Evolutionary conservation across 2,329 filamentous ascomycete genomes (phyloP).

Genomic region (Botryotinia calthae): DNA sequence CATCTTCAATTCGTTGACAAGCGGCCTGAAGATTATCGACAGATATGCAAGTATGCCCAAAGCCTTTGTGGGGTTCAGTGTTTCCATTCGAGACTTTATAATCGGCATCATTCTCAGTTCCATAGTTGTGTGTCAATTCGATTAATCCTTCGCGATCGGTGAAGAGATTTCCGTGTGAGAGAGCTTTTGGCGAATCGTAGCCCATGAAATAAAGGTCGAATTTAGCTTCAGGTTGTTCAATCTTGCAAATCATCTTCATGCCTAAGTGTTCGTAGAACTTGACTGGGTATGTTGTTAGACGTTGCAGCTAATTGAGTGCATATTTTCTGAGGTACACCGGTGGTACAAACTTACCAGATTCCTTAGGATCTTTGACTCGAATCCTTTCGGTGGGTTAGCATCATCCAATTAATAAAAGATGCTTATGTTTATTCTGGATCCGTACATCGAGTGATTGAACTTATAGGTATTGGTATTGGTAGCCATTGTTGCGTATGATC

Average conservation of each 20-base stretch:
- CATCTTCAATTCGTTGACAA: constrained; percentile 84
- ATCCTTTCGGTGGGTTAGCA: constrained; percentile 56
- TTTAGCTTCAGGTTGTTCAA: constrained; percentile 80
- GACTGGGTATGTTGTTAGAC: constrained; percentile 47
- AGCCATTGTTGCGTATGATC: constrained; percentile 47
- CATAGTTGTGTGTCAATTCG: constrained; percentile 82
- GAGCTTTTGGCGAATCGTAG: constrained; percentile 73
- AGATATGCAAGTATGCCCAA: constrained; percentile 72
- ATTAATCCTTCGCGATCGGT: constrained; percentile 88
- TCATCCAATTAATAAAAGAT: constrained; percentile 16
- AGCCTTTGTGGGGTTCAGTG: constrained; percentile 76
- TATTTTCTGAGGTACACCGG: background rate
- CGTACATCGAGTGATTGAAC: constrained; percentile 83
- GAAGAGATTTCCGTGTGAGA: constrained; percentile 66
- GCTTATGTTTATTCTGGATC: background rate
- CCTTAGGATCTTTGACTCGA: constrained; percentile 90
- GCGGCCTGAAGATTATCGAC: constrained; percentile 85
- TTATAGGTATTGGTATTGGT: constrained; percentile 76
- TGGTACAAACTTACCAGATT: constrained; percentile 52
- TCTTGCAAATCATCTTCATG: constrained; percentile 77
- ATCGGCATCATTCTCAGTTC: constrained; percentile 78
- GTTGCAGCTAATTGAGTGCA: background rate
- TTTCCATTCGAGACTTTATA: constrained; percentile 89
- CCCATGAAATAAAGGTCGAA: constrained; percentile 96
- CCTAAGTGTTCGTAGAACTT: constrained; percentile 94